Percentiles rank a stretch among this genome's conserved stretches.
These are phyloP conservation scores for Trichosporon ovoides DNA, from an alignment of 1,284 basidiomycete genomes.

Conservation along the genomic window DNA sequence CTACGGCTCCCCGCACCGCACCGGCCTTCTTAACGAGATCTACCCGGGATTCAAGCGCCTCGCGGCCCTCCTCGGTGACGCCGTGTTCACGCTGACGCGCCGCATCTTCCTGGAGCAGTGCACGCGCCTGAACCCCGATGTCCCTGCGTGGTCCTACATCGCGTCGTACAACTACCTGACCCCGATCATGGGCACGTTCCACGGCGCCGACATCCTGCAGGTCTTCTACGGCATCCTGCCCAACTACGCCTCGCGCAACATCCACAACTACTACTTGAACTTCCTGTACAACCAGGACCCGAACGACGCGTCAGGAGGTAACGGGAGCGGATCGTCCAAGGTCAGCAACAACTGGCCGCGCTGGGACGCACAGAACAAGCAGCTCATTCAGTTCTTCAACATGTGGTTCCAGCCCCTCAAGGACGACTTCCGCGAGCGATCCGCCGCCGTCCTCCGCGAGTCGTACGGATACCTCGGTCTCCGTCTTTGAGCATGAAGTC, in stretches of 20 bases:
- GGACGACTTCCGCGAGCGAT: constrained; percentile 13
- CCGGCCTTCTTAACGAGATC: constrained; percentile 17
- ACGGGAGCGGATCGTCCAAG: neutral
- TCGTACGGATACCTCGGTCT: neutral
- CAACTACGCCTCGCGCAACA: constrained; percentile 15
- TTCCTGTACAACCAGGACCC: constrained; percentile 24
- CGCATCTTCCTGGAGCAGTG: constrained; percentile 13
- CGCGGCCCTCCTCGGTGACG: constrained; percentile 16
- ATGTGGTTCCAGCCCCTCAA: constrained; percentile 5
- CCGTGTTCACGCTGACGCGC: constrained; percentile 17
- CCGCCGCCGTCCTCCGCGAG: neutral
- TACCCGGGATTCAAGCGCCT: constrained; percentile 23
- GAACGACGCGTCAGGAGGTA: constrained; percentile 16
- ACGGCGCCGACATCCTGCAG: constrained; percentile 18
- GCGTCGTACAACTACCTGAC: constrained; percentile 17
- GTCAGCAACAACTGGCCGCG: constrained; percentile 14
- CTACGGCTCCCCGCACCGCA: constrained; percentile 23
- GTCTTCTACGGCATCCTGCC: constrained; percentile 20
- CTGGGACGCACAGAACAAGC: neutral
- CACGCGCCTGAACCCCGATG: constrained; percentile 7
- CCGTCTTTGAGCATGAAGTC: neutral
- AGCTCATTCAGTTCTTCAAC: constrained; percentile 15
- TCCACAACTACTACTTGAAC: constrained; percentile 22
- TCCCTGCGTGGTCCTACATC: constrained; percentile 22
- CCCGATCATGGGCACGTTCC: constrained; percentile 19